These are phyloP conservation scores for Malus sylvestris DNA, from an alignment of 306 rosid species.

Conservation along the genomic window DNA sequence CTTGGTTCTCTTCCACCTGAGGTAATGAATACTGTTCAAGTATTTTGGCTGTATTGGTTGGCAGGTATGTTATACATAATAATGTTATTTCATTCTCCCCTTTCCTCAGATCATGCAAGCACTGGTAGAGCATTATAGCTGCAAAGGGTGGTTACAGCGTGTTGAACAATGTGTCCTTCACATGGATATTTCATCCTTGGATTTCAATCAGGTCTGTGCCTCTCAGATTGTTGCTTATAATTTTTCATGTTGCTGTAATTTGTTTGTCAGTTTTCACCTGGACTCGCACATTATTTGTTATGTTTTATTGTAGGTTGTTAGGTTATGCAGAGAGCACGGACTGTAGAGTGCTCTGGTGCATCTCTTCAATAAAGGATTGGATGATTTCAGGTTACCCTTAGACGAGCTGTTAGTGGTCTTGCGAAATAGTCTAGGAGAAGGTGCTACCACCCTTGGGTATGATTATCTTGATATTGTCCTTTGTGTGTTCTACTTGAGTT, in stretches of 20 bases:
- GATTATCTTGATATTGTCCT: conserved; percentile 13
- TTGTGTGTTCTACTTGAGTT: background rate
- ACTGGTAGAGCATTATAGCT: conserved; percentile 87
- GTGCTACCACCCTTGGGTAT: conserved; percentile 66
- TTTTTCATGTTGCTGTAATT: conserved; percentile 13
- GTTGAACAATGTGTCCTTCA: conserved; percentile 98
- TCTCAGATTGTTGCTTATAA: conserved; percentile 12
- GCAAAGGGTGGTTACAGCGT: conserved; percentile 83
- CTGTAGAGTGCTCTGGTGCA: conserved; percentile 86
- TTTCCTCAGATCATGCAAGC: conserved; percentile 87
- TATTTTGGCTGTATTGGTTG: conserved; percentile 21
- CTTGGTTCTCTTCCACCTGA: conserved; percentile 98
- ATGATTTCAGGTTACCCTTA: conserved; percentile 86
- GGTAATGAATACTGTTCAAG: conserved; percentile 43
- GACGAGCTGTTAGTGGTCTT: conserved; percentile 87
- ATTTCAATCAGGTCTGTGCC: conserved; percentile 85
- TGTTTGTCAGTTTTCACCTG: conserved; percentile 13
- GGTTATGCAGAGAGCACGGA: conserved; percentile 90
- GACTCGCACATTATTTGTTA: conserved; percentile 5
- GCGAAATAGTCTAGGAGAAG: conserved; percentile 57
- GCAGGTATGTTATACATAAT: conserved; percentile 2
- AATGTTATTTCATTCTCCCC: conserved; percentile 11
- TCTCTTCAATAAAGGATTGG: conserved; percentile 89
- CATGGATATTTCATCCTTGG: conserved; percentile 98
- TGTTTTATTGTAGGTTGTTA: conserved; percentile 56